These are phyloP conservation scores for Beauveria sp. DNA, from an alignment of 2,329 filamentous ascomycete genomes.

Conservation along the genomic window DNA sequence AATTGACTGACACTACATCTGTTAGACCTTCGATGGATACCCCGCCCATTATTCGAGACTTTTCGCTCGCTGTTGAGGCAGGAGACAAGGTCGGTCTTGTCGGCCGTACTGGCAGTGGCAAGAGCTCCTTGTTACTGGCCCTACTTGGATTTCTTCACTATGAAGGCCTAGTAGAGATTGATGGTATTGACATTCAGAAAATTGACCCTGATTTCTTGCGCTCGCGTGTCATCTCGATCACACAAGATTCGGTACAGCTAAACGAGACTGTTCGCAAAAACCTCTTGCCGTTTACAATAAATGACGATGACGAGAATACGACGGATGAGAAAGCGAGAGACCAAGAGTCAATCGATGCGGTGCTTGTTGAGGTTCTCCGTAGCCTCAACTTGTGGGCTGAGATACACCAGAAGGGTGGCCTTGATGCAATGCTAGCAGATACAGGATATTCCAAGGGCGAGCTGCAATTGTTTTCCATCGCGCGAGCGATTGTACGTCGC, in stretches of 20 bases:
- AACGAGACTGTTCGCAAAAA: conserved; percentile 37
- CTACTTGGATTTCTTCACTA: neutral
- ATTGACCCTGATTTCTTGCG: conserved; percentile 33
- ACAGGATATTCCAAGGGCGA: neutral
- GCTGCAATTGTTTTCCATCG: neutral
- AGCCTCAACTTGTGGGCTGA: neutral
- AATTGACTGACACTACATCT: neutral
- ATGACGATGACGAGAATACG: neutral
- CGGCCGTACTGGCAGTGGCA: neutral
- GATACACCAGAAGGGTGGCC: neutral
- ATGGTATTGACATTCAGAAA: conserved; percentile 31
- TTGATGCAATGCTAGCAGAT: neutral
- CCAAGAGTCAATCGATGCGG: neutral
- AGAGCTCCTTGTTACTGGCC: neutral
- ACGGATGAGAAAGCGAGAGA: neutral
- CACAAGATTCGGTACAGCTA: conserved; percentile 38
- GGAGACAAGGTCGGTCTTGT: neutral
- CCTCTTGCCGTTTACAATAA: conserved; percentile 16
- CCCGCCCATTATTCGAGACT: neutral
- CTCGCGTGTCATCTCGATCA: conserved; percentile 32
- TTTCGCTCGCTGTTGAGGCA: neutral
- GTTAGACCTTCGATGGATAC: neutral
- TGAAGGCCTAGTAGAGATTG: conserved; percentile 29
- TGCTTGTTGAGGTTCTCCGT: neutral
- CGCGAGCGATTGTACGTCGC: neutral